Percentiles rank a stretch among this genome's conserved stretches.
These are phyloP conservation scores for Penicillium verrucosum DNA, from an alignment of 2,329 filamentous ascomycete species.

Conservation along the genomic window DNA sequence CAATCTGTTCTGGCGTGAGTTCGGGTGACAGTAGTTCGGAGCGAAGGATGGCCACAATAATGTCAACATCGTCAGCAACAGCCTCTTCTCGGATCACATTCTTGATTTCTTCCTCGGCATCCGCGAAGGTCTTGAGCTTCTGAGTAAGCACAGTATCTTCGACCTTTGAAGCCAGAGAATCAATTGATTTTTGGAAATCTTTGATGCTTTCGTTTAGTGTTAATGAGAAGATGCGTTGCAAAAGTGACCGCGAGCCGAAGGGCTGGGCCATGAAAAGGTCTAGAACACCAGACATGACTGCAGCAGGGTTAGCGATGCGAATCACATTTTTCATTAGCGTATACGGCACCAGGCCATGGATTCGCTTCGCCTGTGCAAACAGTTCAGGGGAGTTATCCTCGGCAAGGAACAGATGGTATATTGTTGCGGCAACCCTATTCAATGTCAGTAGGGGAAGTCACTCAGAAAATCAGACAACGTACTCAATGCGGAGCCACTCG, in stretches of 20 bases:
- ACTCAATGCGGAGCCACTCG: conserved; percentile 94
- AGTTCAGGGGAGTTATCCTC: conserved; percentile 97
- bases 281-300: conserved; percentile 92
- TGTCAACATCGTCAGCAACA: conserved; percentile 68
- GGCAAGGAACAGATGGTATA: conserved; percentile 95
- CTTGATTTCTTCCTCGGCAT: conserved; percentile 73
- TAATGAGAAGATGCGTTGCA: conserved; percentile 92
- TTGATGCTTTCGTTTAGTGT: conserved; percentile 88
- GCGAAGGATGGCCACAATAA: conserved; percentile 79
- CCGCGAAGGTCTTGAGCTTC: conserved; percentile 77
- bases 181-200: conserved; percentile 81
- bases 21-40: conserved; percentile 72
- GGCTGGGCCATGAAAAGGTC: conserved; percentile 96
- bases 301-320: conserved; percentile 89
- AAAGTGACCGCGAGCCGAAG: conserved; percentile 81
- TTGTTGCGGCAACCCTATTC: conserved; percentile 74
- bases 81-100: conserved; percentile 71
- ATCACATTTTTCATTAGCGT: conserved; percentile 94
- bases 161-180: conserved; percentile 71
- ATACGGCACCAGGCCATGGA: conserved; percentile 93
- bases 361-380: conserved; percentile 88
- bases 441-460: conserved; percentile 10
- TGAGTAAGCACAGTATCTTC: conserved; percentile 73
- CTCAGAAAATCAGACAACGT: conserved; percentile 19
- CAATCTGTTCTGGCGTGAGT: conserved; percentile 71